Conservation (phyloP, 2,329 filamentous ascomycete genomes). For the Trichoderma citrinoviride region DNA sequence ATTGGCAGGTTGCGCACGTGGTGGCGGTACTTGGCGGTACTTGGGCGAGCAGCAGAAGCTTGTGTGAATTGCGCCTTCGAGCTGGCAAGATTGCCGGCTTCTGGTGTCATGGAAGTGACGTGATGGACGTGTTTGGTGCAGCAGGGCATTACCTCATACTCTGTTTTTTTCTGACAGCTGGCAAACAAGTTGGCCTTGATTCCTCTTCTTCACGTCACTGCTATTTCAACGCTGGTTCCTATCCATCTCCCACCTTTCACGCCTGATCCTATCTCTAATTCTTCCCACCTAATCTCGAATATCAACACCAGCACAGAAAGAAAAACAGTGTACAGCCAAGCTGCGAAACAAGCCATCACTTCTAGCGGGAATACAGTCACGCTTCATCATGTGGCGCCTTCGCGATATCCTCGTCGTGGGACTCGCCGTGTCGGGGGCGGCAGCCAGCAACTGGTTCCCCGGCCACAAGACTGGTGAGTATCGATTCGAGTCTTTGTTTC, state of each 20-base stretch:
- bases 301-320: not conserved
- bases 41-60: not conserved
- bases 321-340: not conserved
- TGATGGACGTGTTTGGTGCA: conserved; percentile 12
- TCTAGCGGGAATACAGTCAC: not conserved
- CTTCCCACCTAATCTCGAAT: not conserved
- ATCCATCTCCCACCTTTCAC: not conserved
- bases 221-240: not conserved
- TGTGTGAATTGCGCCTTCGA: conserved; percentile 3
- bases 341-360: not conserved
- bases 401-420: conserved; percentile 67
- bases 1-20: not conserved
- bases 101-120: conserved; percentile 22
- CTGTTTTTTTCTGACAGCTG: not conserved
- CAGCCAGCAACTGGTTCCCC: conserved; percentile 78
- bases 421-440: conserved; percentile 66
- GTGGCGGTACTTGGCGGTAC: not conserved
- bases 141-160: conserved; percentile 20
- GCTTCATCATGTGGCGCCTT: conserved; percentile 70
- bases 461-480: conserved; percentile 70
- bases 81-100: not conserved
- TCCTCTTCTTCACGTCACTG: not conserved
- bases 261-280: not conserved
- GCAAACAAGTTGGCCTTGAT: not conserved
- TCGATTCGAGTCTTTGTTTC: not conserved